Evolutionary conservation across 2,329 filamentous ascomycete species (phyloP), one percentile per base, ranked within the genome.

Genomic region (Laburnicola sp.): DNA sequence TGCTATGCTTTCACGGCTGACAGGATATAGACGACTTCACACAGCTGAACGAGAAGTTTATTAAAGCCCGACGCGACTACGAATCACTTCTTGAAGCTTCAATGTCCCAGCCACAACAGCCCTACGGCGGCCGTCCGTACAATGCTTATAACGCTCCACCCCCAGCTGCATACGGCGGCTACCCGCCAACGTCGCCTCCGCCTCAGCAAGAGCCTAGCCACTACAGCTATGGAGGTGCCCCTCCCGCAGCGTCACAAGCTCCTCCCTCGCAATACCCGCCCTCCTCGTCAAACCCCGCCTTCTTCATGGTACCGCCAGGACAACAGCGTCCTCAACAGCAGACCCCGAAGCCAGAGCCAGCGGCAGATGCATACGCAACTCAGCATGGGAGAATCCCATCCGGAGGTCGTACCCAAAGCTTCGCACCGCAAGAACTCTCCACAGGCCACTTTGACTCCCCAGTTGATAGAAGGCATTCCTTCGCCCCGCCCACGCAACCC

Each of bases 41-140:
- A 2, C 93, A 97, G 71, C 79, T 99, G 56, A 99, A 99, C 68
- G 94, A 99, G 74, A 97, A 97, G 76, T 99, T 99, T 74, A 97
- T 99, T 80, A 99, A 99, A 75, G 94, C 94, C 39, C 87, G 94
- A 58, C 85, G 93, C 64, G 94, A 99, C 75, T 99, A 99, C 71
- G 94, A 99, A 75, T 86, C 89, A 27, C 81, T 99, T n/a, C 80
- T 99, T 21, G 94, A 99, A 74, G 88, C 90, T 16, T 97, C 93
- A 49, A 97, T 99, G 93, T 86, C 92, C 1, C 93, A 97, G 62
- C 88, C 92, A n/a, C 85, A 89, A 45, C 88, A 89, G 66, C 84
- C 87, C 40, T 94, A 93, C 69, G 86, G 88, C 63, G 86, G 87
- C 63, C 85, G 89, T 60, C 65, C 65, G 9, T 71, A 71, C 45